These are phyloP conservation scores for Penicillium desertorum DNA, from an alignment of 495 filamentous ascomycete genomes.

Conservation along the genomic window DNA sequence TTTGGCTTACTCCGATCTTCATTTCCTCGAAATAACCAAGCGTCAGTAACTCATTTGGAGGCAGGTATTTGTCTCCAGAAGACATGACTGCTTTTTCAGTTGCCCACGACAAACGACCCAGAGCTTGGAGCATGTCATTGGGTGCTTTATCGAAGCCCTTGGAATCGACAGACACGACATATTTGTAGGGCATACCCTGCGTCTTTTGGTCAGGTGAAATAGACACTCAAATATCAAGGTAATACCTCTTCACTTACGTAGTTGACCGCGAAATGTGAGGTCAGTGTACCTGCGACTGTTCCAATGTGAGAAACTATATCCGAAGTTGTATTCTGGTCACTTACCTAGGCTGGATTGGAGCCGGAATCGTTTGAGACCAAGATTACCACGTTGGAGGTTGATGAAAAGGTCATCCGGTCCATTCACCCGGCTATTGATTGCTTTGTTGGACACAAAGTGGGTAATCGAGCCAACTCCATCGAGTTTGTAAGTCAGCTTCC, in stretches of 20 bases:
- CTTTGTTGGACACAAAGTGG: conserved; percentile 57
- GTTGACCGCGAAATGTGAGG: conserved; percentile 69
- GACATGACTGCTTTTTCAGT: conserved; percentile 41
- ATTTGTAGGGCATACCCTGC: conserved; percentile 83
- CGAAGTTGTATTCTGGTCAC: conserved; percentile 7
- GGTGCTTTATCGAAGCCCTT: conserved; percentile 63
- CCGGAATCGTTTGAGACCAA: conserved; percentile 59
- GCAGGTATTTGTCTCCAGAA: conserved; percentile 22
- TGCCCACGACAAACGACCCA: conserved; percentile 68
- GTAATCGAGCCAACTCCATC: conserved; percentile 56
- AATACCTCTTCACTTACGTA: conserved; percentile 52
- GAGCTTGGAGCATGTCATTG: conserved; percentile 51
- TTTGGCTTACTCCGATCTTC: conserved; percentile 62
- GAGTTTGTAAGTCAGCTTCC: conserved; percentile 36
- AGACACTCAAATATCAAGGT: conserved; percentile 11
- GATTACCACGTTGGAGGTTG: conserved; percentile 56
- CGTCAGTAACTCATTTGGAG: conserved; percentile 69
- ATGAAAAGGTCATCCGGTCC: conserved; percentile 67
- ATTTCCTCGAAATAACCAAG: conserved; percentile 73
- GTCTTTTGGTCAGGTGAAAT: not conserved
- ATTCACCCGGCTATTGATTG: conserved; percentile 45
- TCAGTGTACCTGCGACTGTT: conserved; percentile 50
- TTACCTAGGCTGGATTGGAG: conserved; percentile 43
- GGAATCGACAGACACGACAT: conserved; percentile 65
- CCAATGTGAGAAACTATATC: not conserved